phyloP scores from a whole-genome alignment of 2,329 filamentous ascomycete species.

The Colletotrichum cordylinicola region DNA sequence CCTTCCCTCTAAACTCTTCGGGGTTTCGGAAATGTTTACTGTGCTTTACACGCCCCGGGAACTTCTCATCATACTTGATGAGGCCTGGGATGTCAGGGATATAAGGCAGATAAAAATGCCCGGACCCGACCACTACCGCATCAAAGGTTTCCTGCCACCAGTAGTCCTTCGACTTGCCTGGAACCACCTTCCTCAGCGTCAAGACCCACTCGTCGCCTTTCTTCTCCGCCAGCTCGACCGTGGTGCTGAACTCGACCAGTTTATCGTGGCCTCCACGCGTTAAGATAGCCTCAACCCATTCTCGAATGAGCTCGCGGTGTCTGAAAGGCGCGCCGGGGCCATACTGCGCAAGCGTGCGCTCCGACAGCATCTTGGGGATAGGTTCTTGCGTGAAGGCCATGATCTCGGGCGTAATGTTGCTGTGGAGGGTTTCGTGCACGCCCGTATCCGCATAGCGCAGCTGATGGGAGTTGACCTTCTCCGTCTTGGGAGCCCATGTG shows the following conservation, averaged over 20 bases:
- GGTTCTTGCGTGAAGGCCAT: background rate
- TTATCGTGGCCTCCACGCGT: background rate
- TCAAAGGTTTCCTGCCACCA: background rate
- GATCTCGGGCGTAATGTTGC: background rate
- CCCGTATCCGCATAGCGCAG: background rate
- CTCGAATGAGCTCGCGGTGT: background rate
- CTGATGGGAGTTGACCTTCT: background rate
- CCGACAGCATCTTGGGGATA: background rate
- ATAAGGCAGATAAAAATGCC: background rate
- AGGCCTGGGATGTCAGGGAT: accelerated
- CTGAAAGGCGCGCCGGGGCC: background rate
- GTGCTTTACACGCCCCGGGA: background rate
- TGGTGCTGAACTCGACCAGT: background rate
- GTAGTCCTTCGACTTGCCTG: background rate
- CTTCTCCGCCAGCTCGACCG: background rate
- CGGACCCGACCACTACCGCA: background rate
- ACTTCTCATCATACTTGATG: background rate
- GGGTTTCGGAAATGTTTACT: background rate
- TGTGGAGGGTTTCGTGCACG: background rate
- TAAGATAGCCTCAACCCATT: background rate
- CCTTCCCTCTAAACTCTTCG: background rate
- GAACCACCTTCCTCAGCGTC: background rate
- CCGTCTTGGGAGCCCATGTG: background rate
- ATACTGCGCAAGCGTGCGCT: background rate
- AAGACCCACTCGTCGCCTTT: background rate